These are phyloP conservation scores for Cladosporium sp. DNA, from an alignment of 2,329 filamentous ascomycete species.

Conservation along the genomic window DNA sequence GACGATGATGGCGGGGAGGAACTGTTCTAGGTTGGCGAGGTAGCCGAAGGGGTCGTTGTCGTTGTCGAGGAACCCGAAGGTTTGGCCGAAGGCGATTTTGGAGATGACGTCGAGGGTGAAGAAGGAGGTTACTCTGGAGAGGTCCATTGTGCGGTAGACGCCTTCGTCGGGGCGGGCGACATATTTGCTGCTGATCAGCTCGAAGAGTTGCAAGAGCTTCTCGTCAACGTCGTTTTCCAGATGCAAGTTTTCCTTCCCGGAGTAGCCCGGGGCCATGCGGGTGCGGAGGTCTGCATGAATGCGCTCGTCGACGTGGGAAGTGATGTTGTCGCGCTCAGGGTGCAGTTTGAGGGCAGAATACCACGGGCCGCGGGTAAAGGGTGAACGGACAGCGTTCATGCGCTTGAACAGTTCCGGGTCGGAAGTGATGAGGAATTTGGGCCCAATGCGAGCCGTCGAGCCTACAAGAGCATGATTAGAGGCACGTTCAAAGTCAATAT, in stretches of 20 bases:
- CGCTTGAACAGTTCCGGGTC: conserved; percentile 33
- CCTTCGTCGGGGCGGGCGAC: conserved; percentile 26
- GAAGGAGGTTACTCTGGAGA: conserved; percentile 31
- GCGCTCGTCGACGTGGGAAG: conserved; percentile 33
- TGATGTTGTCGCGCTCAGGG: conserved; percentile 36
- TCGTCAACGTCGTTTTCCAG: conserved; percentile 34
- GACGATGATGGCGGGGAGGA: conserved; percentile 40
- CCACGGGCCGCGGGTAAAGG: conserved; percentile 32
- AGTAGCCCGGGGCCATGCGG: conserved; percentile 34
- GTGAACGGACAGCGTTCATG: conserved; percentile 34
- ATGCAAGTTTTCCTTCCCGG: conserved; percentile 34
- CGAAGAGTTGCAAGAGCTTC: conserved; percentile 29
- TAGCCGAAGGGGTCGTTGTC: conserved; percentile 47
- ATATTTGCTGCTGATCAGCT: conserved; percentile 30
- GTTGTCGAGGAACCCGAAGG: conserved; percentile 45
- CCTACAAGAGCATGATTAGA: conserved; percentile 21
- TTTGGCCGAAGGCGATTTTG: conserved; percentile 36
- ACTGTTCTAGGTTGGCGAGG: conserved; percentile 39
- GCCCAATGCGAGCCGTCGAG: conserved; percentile 34
- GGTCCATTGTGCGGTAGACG: conserved; percentile 30
- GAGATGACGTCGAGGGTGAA: conserved; percentile 40
- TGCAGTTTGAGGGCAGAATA: conserved; percentile 34
- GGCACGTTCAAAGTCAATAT: not conserved
- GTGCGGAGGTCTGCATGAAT: conserved; percentile 33
- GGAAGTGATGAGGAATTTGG: conserved; percentile 32